phyloP scores from a whole-genome alignment of 2,329 filamentous ascomycete species.

The Coniochaeta prunicola region DNA sequence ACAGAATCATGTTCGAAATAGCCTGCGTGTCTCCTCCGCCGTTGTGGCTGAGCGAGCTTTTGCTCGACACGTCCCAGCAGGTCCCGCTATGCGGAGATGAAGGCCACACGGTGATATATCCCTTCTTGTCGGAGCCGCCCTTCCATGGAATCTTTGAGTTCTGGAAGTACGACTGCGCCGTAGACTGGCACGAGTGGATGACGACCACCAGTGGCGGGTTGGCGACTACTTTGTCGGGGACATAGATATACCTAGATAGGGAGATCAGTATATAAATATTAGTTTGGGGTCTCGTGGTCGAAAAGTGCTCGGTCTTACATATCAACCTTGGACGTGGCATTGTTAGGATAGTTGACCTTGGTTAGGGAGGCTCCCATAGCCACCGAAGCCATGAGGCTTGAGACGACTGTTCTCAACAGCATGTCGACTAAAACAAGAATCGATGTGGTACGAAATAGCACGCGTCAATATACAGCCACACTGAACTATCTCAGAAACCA shows the following conservation, averaged over 20 bases:
- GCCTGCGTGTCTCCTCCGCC: slow-evolving; percentile 36
- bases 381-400: slow-evolving; percentile 13
- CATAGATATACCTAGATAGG: slow-evolving; percentile 30
- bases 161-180: slow-evolving; percentile 36
- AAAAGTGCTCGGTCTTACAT: slow-evolving; percentile 17
- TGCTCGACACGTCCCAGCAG: slow-evolving; percentile 50
- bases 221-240: slow-evolving; percentile 33
- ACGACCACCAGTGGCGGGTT: slow-evolving; percentile 44
- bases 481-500: neutral
- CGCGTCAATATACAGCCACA: too few relatives aligned
- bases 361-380: slow-evolving; percentile 22
- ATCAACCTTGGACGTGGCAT: slow-evolving; percentile 25
- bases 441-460: neutral
- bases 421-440: slow-evolving; percentile 8
- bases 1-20: slow-evolving; percentile 42
- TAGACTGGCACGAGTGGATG: slow-evolving; percentile 46
- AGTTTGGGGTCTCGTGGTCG: neutral
- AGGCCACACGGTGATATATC: slow-evolving; percentile 36
- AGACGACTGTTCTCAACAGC: slow-evolving; percentile 13
- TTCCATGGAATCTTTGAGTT: slow-evolving; percentile 40
- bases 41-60: slow-evolving; percentile 34
- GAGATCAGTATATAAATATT: neutral
- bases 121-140: slow-evolving; percentile 32
- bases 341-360: slow-evolving; percentile 27
- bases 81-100: slow-evolving; percentile 22